Evolutionary conservation across 2,329 filamentous ascomycete species (phyloP).

Genomic region (Hypoxylon rubiginosum): DNA sequence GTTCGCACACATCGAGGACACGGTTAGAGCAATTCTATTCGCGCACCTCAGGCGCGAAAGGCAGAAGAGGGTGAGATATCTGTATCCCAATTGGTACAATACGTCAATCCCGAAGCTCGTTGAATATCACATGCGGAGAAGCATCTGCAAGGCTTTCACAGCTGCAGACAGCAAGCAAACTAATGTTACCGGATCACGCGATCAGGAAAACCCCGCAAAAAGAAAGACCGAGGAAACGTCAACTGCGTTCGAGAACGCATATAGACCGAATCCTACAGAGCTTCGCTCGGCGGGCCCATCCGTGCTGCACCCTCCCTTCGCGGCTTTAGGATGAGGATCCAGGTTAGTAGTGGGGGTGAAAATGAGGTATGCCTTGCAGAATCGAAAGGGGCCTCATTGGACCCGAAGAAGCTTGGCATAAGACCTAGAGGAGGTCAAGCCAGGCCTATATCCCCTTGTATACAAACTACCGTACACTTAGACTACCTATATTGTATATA

Average conservation of each 20-base stretch:
- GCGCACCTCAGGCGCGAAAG: conserved; percentile 27
- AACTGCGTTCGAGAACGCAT: neutral
- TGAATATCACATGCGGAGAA: conserved; percentile 36
- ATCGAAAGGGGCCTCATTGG: conserved; percentile 30
- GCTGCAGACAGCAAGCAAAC: conserved; percentile 10
- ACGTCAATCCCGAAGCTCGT: conserved; percentile 41
- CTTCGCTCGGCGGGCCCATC: conserved; percentile 13
- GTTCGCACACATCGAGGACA: conserved; percentile 28
- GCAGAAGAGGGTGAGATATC: conserved; percentile 35
- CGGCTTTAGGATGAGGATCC: conserved; percentile 30
- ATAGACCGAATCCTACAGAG: conserved; percentile 9
- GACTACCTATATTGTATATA: conserved; percentile 5
- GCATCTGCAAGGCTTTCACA: neutral
- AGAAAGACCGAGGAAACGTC: conserved; percentile 12
- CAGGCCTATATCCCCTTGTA: conserved; percentile 31
- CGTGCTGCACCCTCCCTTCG: conserved; percentile 10
- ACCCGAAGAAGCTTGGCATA: conserved; percentile 38
- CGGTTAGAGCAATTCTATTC: conserved; percentile 44
- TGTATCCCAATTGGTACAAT: conserved; percentile 38
- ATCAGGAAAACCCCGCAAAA: conserved; percentile 25
- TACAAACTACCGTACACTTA: conserved; percentile 30
- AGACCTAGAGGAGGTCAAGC: conserved; percentile 17
- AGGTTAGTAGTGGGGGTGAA: conserved; percentile 18
- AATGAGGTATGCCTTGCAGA: conserved; percentile 34
- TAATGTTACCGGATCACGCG: conserved; percentile 8